Conservation (phyloP, 2,329 filamentous ascomycete genomes). For the Calonectria leucothoes region DNA sequence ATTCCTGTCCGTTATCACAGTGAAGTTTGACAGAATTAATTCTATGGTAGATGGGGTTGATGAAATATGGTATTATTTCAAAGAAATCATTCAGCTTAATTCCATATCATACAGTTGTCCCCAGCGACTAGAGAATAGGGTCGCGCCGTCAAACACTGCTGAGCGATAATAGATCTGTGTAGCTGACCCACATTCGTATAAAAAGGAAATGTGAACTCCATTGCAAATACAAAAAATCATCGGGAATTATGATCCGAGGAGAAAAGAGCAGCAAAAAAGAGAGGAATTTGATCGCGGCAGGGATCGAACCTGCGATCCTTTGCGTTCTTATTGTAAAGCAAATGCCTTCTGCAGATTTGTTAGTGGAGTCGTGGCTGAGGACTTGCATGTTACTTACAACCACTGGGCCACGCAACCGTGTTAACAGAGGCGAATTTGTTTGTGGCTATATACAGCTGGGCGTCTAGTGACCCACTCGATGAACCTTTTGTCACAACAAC, state of each 20-base stretch:
- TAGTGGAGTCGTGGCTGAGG: no score
- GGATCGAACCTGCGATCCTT: constrained; percentile 9
- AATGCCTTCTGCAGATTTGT: background rate
- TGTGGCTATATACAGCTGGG: background rate
- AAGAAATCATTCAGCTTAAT: background rate
- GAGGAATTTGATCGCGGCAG: background rate
- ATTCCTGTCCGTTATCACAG: no score
- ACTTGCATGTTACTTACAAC: background rate
- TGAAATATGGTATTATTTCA: no score
- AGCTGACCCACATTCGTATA: background rate
- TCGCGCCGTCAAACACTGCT: no score
- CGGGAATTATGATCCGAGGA: background rate
- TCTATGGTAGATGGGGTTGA: no score
- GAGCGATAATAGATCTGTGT: background rate
- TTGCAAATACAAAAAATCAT: background rate
- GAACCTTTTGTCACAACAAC: background rate
- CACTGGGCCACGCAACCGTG: background rate
- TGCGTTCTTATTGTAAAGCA: background rate
- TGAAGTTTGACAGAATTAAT: no score
- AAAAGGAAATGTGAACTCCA: background rate
- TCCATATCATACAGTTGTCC: background rate
- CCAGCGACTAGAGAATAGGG: background rate
- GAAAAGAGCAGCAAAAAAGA: background rate
- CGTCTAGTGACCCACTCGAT: no score
- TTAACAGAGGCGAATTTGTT: background rate